Evolutionary conservation across 495 filamentous ascomycete species (phyloP).

Genomic region (Trypethelium eluteriae): DNA sequence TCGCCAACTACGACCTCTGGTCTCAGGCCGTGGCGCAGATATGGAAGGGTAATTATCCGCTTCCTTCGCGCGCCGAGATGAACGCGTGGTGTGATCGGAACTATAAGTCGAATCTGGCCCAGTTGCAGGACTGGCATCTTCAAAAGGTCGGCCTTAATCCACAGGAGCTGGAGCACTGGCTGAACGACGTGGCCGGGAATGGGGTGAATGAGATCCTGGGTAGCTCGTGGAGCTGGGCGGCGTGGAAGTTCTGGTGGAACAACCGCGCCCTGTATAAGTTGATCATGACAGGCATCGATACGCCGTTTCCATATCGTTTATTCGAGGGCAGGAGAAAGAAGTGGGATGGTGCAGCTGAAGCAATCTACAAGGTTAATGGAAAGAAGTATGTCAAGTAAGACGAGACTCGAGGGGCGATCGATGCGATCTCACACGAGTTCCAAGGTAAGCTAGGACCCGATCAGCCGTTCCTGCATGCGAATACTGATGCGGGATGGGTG

Average conservation of each 20-base stretch:
- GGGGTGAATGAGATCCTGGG: constrained; percentile 15
- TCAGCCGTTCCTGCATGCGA: not conserved
- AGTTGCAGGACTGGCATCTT: constrained; percentile 7
- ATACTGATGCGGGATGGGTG: not conserved
- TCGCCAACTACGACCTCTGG: constrained; percentile 16
- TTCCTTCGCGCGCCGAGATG: constrained; percentile 16
- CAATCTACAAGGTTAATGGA: constrained; percentile 16
- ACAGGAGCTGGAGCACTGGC: constrained; percentile 10
- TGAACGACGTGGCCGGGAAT: constrained; percentile 13
- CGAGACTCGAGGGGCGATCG: not conserved
- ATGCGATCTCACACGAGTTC: constrained; percentile 4
- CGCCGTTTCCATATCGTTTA: constrained; percentile 17
- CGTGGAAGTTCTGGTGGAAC: constrained; percentile 19
- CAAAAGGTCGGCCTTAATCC: constrained; percentile 14
- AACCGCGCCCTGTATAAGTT: constrained; percentile 15
- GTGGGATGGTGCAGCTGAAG: constrained; percentile 16
- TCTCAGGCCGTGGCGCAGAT: constrained; percentile 20
- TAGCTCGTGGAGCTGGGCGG: constrained; percentile 11
- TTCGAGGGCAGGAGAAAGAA: constrained; percentile 18
- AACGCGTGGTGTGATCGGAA: not conserved
- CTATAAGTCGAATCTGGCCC: constrained; percentile 6
- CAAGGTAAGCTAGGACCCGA: not conserved
- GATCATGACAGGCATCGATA: constrained; percentile 16
- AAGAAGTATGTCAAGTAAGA: constrained; percentile 3
- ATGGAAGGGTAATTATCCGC: constrained; percentile 14